Base-by-base conservation (phyloP, 2,329 filamentous ascomycete genomes). In the Ceratocystis variospora region DNA sequence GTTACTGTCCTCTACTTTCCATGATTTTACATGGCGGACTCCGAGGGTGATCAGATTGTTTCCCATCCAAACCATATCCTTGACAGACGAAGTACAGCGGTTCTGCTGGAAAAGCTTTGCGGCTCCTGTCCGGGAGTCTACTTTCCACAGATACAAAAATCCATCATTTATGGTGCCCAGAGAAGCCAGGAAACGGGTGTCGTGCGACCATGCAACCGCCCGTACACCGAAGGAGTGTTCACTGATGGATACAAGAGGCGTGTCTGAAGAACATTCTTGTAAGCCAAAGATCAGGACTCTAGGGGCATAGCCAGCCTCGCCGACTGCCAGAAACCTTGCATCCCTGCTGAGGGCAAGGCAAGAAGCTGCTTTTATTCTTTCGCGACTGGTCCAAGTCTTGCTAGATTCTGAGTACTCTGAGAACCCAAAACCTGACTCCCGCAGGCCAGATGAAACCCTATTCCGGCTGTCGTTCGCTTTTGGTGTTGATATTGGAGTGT, bases 281-380 rank as follows among this genome's bases (percentile, higher is more conserved):
- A 94, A 85, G 41, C 85, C 90, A 76, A 96, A 99, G 65, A 99
- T 87, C 67, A 97, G 80, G 25, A 99, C 90, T 64, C 94, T 83
- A 5, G 94, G 94, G 64, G 87, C 89, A 75, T 97, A 96, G 25
- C 94, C 94, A 2, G 92, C 96, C 82, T 99, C 94, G 71, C 94
- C 94, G 2, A 97, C 88, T 7, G 93, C 94, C 64, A 99, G 79
- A 73, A 88, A 95, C 71, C 84, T 88, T 41, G 89, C 92, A 76
- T 96, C 91, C 0, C 86, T 85, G 73, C 91, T 96, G 70, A 99
- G 81, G 25, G 90, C 87, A 31, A 99, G 83, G 72, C 92, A 96
- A 4, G 92, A 96, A 1, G 92, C 90, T 19, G 94, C 89, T 77
- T 97, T 97, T 73, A 97, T 92, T 70, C 91, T 85, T 75, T 97